Conservation (phyloP, 139 green algal genomes). For the Diplosphaera chodatii region DNA sequence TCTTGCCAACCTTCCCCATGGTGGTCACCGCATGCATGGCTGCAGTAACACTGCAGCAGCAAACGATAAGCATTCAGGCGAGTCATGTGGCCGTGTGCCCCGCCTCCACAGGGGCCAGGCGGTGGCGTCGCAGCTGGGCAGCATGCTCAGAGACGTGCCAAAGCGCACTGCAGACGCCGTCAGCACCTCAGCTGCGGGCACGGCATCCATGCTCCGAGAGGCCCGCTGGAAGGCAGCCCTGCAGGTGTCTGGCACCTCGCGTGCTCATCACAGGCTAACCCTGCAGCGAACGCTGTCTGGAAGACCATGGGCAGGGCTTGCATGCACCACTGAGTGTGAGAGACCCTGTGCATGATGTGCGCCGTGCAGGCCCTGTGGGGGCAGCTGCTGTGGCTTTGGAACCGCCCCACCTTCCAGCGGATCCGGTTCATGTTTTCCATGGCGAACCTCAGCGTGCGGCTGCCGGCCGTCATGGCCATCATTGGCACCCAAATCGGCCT, state of each 20-base stretch:
- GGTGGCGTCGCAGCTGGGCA: background rate
- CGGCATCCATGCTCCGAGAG: background rate
- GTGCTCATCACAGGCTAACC: no score
- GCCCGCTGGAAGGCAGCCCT: background rate
- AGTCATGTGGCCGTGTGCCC: no score
- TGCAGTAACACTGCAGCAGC: no score
- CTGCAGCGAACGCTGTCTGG: no score
- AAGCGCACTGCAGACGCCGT: background rate
- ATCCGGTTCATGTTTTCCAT: conserved; percentile 61
- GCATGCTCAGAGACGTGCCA: background rate
- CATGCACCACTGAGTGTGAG: no score
- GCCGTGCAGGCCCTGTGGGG: conserved; percentile 44
- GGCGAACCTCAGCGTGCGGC: conserved; percentile 55
- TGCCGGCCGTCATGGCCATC: conserved; percentile 54
- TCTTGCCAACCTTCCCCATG: no score
- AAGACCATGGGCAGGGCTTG: no score
- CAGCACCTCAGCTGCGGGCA: background rate
- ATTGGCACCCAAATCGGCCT: conserved; percentile 47
- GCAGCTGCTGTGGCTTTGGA: conserved; percentile 57
- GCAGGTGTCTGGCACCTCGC: no score
- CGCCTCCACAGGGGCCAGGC: no score
- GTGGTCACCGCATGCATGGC: no score
- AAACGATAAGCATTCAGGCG: no score
- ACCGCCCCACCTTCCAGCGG: conserved; percentile 46
- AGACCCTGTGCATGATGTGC: background rate